Conservation (phyloP, 2,329 filamentous ascomycete genomes). For the Exserohilum rostratum region DNA sequence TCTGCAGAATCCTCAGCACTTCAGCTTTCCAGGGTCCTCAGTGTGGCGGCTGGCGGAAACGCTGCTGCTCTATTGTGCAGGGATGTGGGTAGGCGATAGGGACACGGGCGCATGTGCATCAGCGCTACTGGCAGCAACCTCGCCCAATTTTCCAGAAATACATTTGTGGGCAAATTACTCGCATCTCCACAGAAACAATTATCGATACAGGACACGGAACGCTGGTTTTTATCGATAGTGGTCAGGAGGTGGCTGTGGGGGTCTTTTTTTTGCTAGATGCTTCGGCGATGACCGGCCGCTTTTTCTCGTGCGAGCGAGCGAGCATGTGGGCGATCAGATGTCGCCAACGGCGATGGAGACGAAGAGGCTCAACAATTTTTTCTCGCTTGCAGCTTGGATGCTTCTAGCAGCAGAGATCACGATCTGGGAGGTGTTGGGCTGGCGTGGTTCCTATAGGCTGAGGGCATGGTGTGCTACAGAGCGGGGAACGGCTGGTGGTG, state of each 20-base stretch:
- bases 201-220: slow-evolving; percentile 8
- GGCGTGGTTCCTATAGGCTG: slow-evolving; percentile 14
- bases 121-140: slow-evolving; percentile 9
- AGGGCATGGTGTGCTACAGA: slow-evolving; percentile 13
- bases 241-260: slow-evolving; percentile 30
- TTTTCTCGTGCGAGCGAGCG: neutral
- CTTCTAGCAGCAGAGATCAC: slow-evolving; percentile 12
- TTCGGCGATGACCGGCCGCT: slow-evolving; percentile 13
- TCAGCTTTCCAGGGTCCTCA: slow-evolving; percentile 27
- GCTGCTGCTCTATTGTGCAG: slow-evolving; percentile 20
- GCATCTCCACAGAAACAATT: slow-evolving; percentile 25
- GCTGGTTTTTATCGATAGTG: slow-evolving; percentile 9
- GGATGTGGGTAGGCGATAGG: slow-evolving; percentile 19
- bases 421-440: slow-evolving; percentile 4
- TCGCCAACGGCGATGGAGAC: slow-evolving; percentile 1
- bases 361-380: slow-evolving; percentile 16
- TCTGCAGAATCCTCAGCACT: slow-evolving; percentile 17
- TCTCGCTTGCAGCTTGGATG: neutral
- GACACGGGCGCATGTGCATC: slow-evolving; percentile 21
- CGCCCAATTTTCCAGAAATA: slow-evolving; percentile 25
- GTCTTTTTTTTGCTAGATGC: slow-evolving; percentile 1
- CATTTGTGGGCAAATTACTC: slow-evolving; percentile 5
- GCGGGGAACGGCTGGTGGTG: slow-evolving; percentile 20
- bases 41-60: slow-evolving; percentile 15
- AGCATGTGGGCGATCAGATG: slow-evolving; percentile 1